Percentiles rank a stretch among this genome's conserved stretches.
These are phyloP conservation scores for Dalbergia cultrata DNA, from an alignment of 306 rosid species.

Conservation along the genomic window DNA sequence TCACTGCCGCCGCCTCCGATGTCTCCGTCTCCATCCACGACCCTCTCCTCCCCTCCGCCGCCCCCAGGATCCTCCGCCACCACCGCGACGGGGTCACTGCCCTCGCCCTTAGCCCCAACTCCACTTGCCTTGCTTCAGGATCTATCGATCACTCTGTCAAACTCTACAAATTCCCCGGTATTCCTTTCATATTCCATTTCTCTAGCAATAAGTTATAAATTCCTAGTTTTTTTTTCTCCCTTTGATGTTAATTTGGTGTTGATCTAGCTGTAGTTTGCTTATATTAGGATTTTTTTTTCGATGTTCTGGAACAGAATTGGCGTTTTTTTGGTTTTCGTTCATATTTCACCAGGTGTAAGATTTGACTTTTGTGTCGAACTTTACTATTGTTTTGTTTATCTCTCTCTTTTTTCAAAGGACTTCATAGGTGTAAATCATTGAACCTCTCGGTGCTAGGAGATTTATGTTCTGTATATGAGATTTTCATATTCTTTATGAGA, in stretches of 20 bases:
- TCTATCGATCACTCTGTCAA: slow-evolving; percentile 92
- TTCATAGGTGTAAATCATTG: background rate
- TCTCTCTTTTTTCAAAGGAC: background rate
- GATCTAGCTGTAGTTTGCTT: background rate
- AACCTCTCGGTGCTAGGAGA: background rate
- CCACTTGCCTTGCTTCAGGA: slow-evolving; percentile 97
- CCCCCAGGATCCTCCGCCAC: slow-evolving; percentile 84
- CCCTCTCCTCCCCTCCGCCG: slow-evolving; percentile 65
- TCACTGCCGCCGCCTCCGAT: slow-evolving; percentile 82
- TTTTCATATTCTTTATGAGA: background rate
- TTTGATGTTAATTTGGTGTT: background rate
- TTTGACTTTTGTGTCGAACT: background rate
- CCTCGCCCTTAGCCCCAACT: slow-evolving; percentile 90
- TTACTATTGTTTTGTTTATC: no score
- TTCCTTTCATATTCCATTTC: background rate
- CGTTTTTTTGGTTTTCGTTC: background rate
- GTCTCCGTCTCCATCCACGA: slow-evolving; percentile 75
- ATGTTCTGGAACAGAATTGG: background rate
- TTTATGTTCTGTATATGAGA: no score
- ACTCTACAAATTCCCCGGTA: slow-evolving; percentile 97
- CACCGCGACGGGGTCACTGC: slow-evolving; percentile 96
- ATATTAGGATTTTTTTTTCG: background rate
- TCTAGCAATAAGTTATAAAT: no score
- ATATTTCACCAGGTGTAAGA: background rate
- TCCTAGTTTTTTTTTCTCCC: background rate